Percentiles rank a stretch among this genome's conserved stretches.
Conservation (phyloP, 345 rosid genomes). For the Carallia pectinifolia region DNA sequence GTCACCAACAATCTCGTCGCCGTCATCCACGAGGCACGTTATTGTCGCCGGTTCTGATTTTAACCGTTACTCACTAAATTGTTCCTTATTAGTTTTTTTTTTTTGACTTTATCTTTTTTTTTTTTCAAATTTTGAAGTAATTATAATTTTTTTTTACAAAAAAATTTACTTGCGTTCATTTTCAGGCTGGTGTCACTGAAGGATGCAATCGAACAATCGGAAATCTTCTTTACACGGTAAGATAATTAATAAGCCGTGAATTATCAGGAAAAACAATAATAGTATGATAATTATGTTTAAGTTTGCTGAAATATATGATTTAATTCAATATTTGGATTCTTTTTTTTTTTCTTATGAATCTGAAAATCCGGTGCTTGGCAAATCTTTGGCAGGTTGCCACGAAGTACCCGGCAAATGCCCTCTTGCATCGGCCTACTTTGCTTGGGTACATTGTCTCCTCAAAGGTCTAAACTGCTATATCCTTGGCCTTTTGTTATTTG, state of each 20-base stretch:
- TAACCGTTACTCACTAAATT: too few relatives aligned
- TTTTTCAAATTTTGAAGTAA: neutral
- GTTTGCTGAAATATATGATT: neutral
- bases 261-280: neutral
- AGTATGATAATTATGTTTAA: neutral
- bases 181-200: conserved; percentile 76
- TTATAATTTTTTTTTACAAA: neutral
- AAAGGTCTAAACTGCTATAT: conserved; percentile 40
- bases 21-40: conserved; percentile 74
- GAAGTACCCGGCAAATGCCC: conserved; percentile 69
- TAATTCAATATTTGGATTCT: neutral
- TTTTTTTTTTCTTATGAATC: neutral
- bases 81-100: neutral
- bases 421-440: conserved; percentile 74
- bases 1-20: conserved; percentile 79
- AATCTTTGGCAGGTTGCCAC: conserved; percentile 68
- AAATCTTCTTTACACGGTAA: conserved; percentile 80
- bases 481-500: neutral
- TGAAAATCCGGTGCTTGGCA: neutral
- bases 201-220: conserved; percentile 82
- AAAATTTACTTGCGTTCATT: conserved; percentile 10
- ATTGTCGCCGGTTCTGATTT: too few relatives aligned
- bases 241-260: neutral
- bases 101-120: neutral
- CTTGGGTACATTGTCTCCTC: conserved; percentile 59